Conservation (phyloP, 805 yeast genomes). For the Teunomyces pallodes region DNA sequence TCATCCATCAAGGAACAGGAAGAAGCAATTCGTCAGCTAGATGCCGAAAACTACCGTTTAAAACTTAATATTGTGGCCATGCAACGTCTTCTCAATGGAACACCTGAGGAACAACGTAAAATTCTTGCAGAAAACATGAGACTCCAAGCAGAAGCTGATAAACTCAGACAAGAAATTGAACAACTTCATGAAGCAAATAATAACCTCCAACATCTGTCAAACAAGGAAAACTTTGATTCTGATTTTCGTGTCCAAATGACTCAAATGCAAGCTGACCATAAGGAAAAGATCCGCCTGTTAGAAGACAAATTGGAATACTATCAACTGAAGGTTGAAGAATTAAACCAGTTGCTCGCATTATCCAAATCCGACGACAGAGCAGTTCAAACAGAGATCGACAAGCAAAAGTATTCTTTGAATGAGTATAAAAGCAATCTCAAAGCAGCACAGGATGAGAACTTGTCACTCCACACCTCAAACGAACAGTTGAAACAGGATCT, state of each 20-base stretch:
- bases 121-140: conserved; percentile 19
- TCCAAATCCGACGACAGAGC: conserved; percentile 2
- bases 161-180: not conserved
- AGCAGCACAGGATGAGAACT: not conserved
- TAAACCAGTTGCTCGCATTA: conserved; percentile 1
- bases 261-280: conserved; percentile 1
- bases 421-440: not conserved
- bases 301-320: conserved; percentile 5
- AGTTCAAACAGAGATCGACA: conserved; percentile 1
- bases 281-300: not conserved
- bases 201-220: conserved; percentile 4
- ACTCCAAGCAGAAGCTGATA: conserved; percentile 7
- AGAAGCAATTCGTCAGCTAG: conserved; percentile 15
- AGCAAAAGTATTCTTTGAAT: not conserved
- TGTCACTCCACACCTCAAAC: not conserved
- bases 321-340: conserved; percentile 5
- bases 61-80: conserved; percentile 24
- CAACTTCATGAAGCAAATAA: not conserved
- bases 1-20: conserved; percentile 23
- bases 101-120: conserved; percentile 21
- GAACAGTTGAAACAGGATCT: not conserved
- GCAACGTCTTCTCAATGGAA: conserved; percentile 19
- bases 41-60: conserved; percentile 22
- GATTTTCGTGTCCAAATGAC: conserved; percentile 1
- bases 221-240: conserved; percentile 6